phyloP scores from a whole-genome alignment of 2,329 filamentous ascomycete genomes.

The Verticillium nubilum region DNA sequence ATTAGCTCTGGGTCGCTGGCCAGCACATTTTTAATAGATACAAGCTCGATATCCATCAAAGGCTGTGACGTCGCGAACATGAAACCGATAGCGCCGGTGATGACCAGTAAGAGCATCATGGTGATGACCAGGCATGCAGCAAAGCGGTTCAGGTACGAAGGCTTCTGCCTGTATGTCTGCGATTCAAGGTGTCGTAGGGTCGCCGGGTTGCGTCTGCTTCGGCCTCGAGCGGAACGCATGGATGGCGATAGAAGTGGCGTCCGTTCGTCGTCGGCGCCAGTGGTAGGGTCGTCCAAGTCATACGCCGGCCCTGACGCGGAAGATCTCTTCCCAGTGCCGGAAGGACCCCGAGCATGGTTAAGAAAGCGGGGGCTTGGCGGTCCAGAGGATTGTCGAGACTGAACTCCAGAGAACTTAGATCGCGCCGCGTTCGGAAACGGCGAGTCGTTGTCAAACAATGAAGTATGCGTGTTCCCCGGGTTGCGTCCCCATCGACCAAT shows the following conservation, averaged over 20 bases:
- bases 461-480: constrained; percentile 61
- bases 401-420: constrained; percentile 54
- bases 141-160: constrained; percentile 64
- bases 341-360: constrained; percentile 24
- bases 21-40: constrained; percentile 81
- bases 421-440: constrained; percentile 66
- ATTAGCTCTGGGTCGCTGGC: constrained; percentile 94
- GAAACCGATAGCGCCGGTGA: constrained; percentile 82
- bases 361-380: constrained; percentile 63
- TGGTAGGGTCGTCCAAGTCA: constrained; percentile 71
- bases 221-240: constrained; percentile 52
- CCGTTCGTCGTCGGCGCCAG: constrained; percentile 78
- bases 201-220: constrained; percentile 48
- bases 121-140: constrained; percentile 85
- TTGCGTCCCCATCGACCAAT: constrained; percentile 69
- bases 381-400: constrained; percentile 56
- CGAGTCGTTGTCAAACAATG: constrained; percentile 71
- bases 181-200: constrained; percentile 69
- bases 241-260: constrained; percentile 68
- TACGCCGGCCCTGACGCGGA: constrained; percentile 56
- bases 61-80: constrained; percentile 89
- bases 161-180: constrained; percentile 58
- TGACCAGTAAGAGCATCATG: constrained; percentile 72
- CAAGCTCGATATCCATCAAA: constrained; percentile 70
- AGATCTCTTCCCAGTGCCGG: constrained; percentile 35